Evolutionary conservation across 768 basidiomycete species (phyloP), one percentile per base, ranked within the genome.

Genomic region (Lactifluus subvellereus): DNA sequence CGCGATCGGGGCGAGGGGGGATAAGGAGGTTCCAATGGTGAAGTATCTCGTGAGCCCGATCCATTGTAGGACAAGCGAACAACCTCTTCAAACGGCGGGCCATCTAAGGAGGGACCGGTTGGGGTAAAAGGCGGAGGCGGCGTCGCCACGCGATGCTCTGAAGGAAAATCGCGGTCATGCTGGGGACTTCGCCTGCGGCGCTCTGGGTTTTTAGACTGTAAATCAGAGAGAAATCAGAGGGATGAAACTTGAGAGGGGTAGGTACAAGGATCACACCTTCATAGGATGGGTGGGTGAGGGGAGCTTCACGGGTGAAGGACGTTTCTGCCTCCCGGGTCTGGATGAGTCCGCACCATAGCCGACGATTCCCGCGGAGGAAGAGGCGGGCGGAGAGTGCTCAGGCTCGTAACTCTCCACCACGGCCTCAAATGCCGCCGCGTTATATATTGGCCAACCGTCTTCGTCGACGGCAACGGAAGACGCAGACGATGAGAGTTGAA

Each of bases 51-150:
- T 0, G 75, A 71, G 61, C 69, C 58, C 54, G 32, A 57, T 13
- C 63, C 66, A 38, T 50, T 43, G 54, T 72, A 72, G 1, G 65
- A 64, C 51, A 69, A 32, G 1, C 32, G 22, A 16, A 71, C 69
- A 59, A 73, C 67, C 33, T 70, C 71, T 30, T 72, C 72, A 55
- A 77, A 77, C 11, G 74, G 69, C 0, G 74, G 74, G 0, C 78
- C 80, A 62, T 79, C 76, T 0, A 74, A 67, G 30, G 72, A 72
- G 6, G 77, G 73, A 1, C 73, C 78, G 11, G 73, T 69, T 0
- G 74, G 59, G 14, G 72, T 69, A 66, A 78, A 80, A 8, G 77
- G 75, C 0, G 80, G 80, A 1, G 79, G 79, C 38, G 72, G 74
- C 38, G 69, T 68, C 14, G 57, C 56, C 10, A 33, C 50, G 40